Base-by-base conservation (phyloP, 2,329 filamentous ascomycete genomes). In the Colletotrichum brevisporum region DNA sequence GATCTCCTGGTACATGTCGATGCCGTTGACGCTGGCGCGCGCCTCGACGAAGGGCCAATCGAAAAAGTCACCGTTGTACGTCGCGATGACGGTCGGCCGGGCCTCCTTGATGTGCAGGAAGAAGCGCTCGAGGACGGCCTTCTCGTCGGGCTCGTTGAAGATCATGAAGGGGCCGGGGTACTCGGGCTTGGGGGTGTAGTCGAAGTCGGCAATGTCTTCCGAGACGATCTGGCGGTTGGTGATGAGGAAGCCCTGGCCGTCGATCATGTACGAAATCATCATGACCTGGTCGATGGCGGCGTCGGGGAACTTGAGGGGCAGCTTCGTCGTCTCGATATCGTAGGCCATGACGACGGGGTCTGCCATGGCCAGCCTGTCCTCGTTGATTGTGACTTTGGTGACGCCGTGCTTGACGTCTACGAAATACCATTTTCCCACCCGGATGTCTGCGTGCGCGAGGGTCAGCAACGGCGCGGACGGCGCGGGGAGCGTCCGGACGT, bases 221-320 rank as follows among this genome's bases (percentile, higher is more conserved):
- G 95, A 97, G 10, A 99, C 94, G 70, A 99, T 97, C 78, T 98
- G 95, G 76, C 97, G 90, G 78, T 99, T 99, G 5, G 96, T 99
- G 80, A 99, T 98, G 43, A 99, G 85, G 75, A 98, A 99, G 5
- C 96, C 96, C 81, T 97, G 95, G 0, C 96, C 97, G 75, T 99
- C 96, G 75, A 99, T 98, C 97, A 99, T 99, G 84, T 99, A 99
- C 39, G 97, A 99, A 79, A 99, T 95, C 96, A 99, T 99, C 95
- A 99, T 99, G 77, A 99, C 92, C 79, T 97, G 95, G 82, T 99
- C 96, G 71, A 97, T 91, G 4, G 94, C 89, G 2, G 96, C 91
- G 78, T 99, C 97, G 27, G 96, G 97, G 75, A 99, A 99, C 80
- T 99, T 99, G 63, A 99, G 85, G 2, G 97, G 96, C 16, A 96